Conservation (phyloP, 2,329 filamentous ascomycete genomes). For the Ophiostoma perfectum region DNA sequence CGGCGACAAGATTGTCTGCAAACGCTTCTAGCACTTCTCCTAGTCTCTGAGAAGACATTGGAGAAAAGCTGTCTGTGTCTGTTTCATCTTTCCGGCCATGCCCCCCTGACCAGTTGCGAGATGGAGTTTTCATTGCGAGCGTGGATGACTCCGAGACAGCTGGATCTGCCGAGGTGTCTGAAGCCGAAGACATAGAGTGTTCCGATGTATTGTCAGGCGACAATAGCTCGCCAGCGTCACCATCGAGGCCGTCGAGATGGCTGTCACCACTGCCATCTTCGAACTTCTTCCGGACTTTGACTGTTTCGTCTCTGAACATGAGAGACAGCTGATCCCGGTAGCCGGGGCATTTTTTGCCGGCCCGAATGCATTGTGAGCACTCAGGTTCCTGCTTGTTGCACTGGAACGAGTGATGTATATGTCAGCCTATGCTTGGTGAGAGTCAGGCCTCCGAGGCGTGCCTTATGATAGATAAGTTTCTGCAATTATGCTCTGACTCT, state of each 20-base stretch:
- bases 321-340: constrained; percentile 60
- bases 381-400: constrained; percentile 57
- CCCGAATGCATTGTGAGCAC: constrained; percentile 58
- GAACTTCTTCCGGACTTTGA: constrained; percentile 55
- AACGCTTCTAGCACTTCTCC: background rate
- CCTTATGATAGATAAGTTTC: no score
- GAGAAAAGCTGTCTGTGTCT: background rate
- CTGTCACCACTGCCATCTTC: constrained; percentile 34
- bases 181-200: constrained; percentile 4
- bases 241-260: background rate
- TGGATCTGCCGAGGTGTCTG: background rate
- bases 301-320: constrained; percentile 62
- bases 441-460: background rate
- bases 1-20: background rate
- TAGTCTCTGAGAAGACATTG: background rate
- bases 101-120: background rate
- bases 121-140: background rate
- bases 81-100: background rate
- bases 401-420: constrained; percentile 31
- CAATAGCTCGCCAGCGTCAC: background rate
- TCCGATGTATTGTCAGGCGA: background rate
- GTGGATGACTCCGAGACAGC: background rate
- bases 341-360: constrained; percentile 56
- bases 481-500: no score
- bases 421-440: background rate